phyloP scores from a whole-genome alignment of 371 early-diverging fungal genomes.

The Mucor circinelloides region DNA sequence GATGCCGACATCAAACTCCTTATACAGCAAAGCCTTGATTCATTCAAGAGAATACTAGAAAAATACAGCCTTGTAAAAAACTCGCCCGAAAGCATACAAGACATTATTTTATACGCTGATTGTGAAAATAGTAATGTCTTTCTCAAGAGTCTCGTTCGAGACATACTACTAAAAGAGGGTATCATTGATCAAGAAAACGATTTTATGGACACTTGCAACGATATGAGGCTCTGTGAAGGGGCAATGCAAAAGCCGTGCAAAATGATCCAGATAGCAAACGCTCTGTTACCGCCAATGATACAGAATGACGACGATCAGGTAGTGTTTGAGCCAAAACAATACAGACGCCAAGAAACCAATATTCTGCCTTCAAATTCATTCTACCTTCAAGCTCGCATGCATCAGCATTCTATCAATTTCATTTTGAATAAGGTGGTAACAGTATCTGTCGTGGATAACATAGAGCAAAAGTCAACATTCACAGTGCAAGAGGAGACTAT shows the following conservation, averaged over 20 bases:
- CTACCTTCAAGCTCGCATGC: neutral
- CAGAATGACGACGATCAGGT: neutral
- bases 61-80: neutral
- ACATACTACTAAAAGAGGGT: neutral
- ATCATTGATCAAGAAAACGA: neutral
- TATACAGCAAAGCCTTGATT: neutral
- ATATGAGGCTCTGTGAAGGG: neutral
- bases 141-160: neutral
- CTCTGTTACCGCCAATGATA: neutral
- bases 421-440: neutral
- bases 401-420: neutral
- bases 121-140: neutral
- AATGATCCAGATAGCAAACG: neutral
- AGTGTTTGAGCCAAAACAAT: neutral
- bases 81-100: neutral
- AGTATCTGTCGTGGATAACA: neutral
- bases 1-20: neutral
- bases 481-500: neutral
- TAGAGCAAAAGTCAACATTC: neutral
- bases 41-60: neutral
- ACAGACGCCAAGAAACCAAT: neutral
- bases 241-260: neutral
- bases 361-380: neutral
- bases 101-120: neutral
- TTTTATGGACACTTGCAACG: neutral